A percentile compares a stretch with the other conserved stretches of the same genome.
phyloP scores from a whole-genome alignment of 768 basidiomycete species.

The Sistotremastrum suecicum region DNA sequence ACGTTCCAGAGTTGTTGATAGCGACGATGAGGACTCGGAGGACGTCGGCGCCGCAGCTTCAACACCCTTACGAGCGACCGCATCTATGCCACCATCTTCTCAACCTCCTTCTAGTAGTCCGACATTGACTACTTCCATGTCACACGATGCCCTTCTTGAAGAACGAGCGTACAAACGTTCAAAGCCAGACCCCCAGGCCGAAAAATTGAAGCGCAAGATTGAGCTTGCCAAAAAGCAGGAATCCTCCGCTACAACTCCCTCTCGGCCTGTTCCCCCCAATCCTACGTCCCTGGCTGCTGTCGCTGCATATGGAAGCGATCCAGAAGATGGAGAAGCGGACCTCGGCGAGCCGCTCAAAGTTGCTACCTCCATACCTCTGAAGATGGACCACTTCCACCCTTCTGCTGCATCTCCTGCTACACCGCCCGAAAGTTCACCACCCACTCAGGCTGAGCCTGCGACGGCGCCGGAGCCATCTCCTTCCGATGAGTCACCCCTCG shows the following conservation, averaged over 20 bases:
- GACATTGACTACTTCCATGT: neutral
- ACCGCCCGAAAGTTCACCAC: too few relatives aligned
- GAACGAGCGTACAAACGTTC: conserved; percentile 9
- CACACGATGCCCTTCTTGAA: conserved; percentile 11
- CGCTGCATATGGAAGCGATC: too few relatives aligned
- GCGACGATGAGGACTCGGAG: conserved; percentile 27
- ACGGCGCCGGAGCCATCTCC: too few relatives aligned
- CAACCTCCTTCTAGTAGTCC: conserved; percentile 11
- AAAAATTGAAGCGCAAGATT: conserved; percentile 38
- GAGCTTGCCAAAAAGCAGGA: conserved; percentile 21
- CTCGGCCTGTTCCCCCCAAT: too few relatives aligned
- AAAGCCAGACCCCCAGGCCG: conserved; percentile 38
- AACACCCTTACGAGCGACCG: conserved; percentile 41
- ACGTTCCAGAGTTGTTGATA: conserved; percentile 34
- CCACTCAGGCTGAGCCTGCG: too few relatives aligned
- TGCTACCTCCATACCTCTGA: too few relatives aligned
- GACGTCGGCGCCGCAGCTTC: conserved; percentile 35
- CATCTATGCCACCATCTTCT: conserved; percentile 47
- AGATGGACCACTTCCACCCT: too few relatives aligned
- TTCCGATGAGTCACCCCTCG: too few relatives aligned
- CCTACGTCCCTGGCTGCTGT: too few relatives aligned
- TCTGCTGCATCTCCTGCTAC: too few relatives aligned
- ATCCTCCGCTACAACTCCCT: conserved; percentile 14
- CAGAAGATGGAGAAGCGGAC: too few relatives aligned
- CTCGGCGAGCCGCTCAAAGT: too few relatives aligned